phyloP scores from a whole-genome alignment of 2,329 filamentous ascomycete species.

The Calycina herbarum region DNA sequence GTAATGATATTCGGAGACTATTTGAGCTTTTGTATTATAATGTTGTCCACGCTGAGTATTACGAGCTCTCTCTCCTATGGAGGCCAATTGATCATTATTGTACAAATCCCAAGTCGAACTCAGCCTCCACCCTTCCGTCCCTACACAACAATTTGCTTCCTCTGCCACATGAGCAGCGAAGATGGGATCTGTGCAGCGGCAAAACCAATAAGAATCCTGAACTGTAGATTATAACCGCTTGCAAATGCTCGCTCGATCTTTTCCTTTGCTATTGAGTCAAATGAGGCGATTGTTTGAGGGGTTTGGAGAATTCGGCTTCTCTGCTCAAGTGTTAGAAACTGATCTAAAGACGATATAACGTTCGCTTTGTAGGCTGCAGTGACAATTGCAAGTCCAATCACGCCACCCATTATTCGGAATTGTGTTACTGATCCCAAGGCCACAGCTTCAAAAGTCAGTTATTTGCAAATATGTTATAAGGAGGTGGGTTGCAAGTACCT shows the following conservation, averaged over 20 bases:
- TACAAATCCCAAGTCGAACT: no score
- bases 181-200: conserved; percentile 3
- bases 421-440: not conserved
- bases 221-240: conserved; percentile 5
- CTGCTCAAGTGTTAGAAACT: not conserved
- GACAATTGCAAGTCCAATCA: conserved; percentile 2
- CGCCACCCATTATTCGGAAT: conserved; percentile 6
- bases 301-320: no score
- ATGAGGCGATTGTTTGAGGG: no score
- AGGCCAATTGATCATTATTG: no score
- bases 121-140: no score
- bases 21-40: no score
- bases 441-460: not conserved
- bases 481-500: not conserved
- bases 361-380: conserved; percentile 8
- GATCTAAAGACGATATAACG: not conserved
- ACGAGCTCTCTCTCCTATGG: no score
- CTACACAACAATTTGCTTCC: not conserved
- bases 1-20: no score
- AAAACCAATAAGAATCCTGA: not conserved
- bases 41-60: no score
- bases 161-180: not conserved
- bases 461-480: no score
- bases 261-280: no score
- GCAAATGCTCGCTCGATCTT: not conserved